These are phyloP conservation scores for Suillus subalutaceus DNA, from an alignment of 768 basidiomycete genomes.

Conservation along the genomic window DNA sequence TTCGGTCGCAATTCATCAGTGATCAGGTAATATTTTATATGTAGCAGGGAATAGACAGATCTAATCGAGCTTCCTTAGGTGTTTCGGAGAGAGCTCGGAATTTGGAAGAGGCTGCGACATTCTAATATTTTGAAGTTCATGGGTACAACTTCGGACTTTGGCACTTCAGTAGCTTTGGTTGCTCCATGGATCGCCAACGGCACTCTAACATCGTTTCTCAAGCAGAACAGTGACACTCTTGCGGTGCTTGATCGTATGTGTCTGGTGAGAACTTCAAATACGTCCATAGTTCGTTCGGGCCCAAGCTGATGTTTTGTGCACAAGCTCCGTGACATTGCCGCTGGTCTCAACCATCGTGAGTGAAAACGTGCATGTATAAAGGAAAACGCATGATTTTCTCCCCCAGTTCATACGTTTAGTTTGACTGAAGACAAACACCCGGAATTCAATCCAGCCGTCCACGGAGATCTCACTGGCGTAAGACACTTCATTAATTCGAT, in stretches of 20 bases:
- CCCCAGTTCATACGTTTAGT: not conserved
- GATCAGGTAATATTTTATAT: not conserved
- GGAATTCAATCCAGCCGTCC: not conserved
- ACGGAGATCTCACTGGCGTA: not conserved
- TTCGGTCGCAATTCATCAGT: not conserved
- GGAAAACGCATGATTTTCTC: not conserved
- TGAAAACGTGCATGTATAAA: not conserved
- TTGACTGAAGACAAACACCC: not conserved
- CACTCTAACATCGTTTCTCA: conserved; percentile 18
- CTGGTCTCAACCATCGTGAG: conserved; percentile 7
- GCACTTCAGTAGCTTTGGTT: conserved; percentile 24
- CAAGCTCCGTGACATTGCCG: not conserved
- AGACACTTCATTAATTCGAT: not conserved
- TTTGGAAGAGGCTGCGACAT: conserved; percentile 23
- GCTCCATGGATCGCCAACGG: conserved; percentile 22
- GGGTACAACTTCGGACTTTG: conserved; percentile 22
- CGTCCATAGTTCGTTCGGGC: not conserved
- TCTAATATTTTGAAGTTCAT: conserved; percentile 22
- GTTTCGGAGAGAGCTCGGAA: conserved; percentile 22
- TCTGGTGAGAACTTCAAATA: conserved; percentile 17
- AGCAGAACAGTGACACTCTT: conserved; percentile 6
- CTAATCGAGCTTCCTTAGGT: conserved; percentile 8
- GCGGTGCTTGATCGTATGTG: conserved; percentile 15
- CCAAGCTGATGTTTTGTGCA: not conserved
- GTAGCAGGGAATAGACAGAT: not conserved